Conservation (phyloP, 2,329 filamentous ascomycete genomes). For the Knufia petricola region DNA sequence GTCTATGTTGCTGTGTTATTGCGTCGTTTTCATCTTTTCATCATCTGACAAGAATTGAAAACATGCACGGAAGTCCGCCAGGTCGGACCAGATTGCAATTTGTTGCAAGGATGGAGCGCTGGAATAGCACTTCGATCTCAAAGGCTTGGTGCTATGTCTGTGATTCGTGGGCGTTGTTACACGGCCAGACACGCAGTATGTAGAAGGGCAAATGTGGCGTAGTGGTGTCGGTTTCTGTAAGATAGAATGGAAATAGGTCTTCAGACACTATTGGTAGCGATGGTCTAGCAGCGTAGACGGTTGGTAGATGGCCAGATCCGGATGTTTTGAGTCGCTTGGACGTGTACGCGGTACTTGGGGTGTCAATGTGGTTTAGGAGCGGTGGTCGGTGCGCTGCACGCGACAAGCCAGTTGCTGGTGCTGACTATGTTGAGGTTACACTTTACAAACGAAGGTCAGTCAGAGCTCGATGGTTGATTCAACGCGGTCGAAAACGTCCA, state of each 20-base stretch:
- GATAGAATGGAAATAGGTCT: neutral
- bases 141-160: neutral
- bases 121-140: too few species aligned
- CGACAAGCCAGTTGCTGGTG: neutral
- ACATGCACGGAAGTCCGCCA: neutral
- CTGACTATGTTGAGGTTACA: neutral
- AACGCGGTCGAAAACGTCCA: neutral
- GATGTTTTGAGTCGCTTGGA: neutral
- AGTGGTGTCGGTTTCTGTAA: neutral
- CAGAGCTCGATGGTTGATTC: neutral
- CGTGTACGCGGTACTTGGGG: neutral
- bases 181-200: neutral
- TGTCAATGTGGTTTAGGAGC: neutral
- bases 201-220: neutral
- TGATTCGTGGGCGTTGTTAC: neutral
- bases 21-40: neutral
- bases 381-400: conserved; percentile 6
- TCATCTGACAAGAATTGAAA: neutral
- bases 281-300: neutral
- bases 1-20: neutral
- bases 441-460: conserved; percentile 1
- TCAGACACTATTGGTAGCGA: neutral
- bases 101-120: neutral
- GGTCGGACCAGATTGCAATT: neutral
- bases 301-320: neutral